phyloP scores from a whole-genome alignment of 495 filamentous ascomycete genomes.

The Xylaria flabelliformis region DNA sequence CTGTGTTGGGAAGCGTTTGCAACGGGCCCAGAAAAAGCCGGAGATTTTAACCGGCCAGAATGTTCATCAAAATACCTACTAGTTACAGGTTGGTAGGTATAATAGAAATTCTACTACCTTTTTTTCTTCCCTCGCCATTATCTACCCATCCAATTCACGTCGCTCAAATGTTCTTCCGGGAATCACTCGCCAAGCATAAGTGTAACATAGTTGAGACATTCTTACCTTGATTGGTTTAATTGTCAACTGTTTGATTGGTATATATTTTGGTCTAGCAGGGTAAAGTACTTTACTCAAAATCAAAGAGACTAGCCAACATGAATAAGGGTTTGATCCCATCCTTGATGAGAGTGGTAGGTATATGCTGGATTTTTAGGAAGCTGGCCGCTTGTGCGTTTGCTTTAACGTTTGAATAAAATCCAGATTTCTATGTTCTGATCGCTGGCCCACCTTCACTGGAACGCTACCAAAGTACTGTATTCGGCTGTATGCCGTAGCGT shows the following conservation, averaged over 20 bases:
- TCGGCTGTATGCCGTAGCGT: constrained; percentile 4
- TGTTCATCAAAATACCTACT: constrained; percentile 1
- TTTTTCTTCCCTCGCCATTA: neutral
- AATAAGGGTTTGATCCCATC: neutral
- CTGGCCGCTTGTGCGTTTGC: neutral
- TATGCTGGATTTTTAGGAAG: constrained; percentile 1
- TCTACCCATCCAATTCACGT: neutral
- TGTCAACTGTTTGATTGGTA: neutral
- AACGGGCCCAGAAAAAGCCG: constrained; percentile 12
- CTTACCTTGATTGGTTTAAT: neutral
- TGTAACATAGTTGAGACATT: constrained; percentile 6
- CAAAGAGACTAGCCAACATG: neutral
- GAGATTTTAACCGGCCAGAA: neutral
- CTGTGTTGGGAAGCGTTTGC: neutral
- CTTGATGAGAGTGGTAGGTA: neutral
- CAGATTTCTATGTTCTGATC: constrained; percentile 11
- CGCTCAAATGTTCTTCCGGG: neutral
- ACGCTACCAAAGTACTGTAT: constrained; percentile 5
- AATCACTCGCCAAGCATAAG: neutral
- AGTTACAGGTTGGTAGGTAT: neutral
- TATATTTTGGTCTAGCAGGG: neutral
- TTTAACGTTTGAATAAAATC: constrained; percentile 1
- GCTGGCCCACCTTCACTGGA: constrained; percentile 9
- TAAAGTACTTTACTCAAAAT: neutral
- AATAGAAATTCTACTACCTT: neutral